Evolutionary conservation across 495 filamentous ascomycete species (phyloP).

Genomic region (Emericellopsis terricola): DNA sequence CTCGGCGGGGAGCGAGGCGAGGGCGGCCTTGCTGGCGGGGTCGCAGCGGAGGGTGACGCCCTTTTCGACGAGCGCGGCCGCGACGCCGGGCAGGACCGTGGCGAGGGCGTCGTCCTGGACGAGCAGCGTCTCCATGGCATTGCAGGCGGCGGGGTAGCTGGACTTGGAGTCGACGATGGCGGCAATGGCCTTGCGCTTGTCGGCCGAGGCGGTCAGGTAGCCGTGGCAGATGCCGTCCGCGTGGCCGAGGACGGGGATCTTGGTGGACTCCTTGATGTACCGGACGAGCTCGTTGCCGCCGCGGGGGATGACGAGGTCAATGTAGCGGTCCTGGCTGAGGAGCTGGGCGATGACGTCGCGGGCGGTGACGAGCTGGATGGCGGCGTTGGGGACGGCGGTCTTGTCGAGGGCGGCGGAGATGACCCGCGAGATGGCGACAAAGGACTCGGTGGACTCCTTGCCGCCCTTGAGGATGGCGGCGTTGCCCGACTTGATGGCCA

Average conservation of each 20-base stretch:
- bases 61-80: constrained; percentile 48
- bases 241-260: constrained; percentile 91
- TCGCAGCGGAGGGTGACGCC: constrained; percentile 83
- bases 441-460: constrained; percentile 88
- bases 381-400: constrained; percentile 66
- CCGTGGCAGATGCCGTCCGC: constrained; percentile 87
- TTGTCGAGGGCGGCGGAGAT: constrained; percentile 62
- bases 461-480: constrained; percentile 91
- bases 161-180: constrained; percentile 86
- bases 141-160: constrained; percentile 92
- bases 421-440: constrained; percentile 68
- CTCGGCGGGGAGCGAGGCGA: constrained; percentile 21
- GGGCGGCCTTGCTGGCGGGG: constrained; percentile 36
- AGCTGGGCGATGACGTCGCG: constrained; percentile 76
- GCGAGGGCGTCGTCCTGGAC: constrained; percentile 56
- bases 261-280: constrained; percentile 74
- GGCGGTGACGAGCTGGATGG: constrained; percentile 84
- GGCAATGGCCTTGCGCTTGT: constrained; percentile 48
- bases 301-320: constrained; percentile 89
- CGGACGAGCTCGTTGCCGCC: constrained; percentile 87
- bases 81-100: constrained; percentile 53
- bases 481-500: constrained; percentile 95
- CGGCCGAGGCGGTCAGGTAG: constrained; percentile 70
- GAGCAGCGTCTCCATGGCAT: constrained; percentile 75
- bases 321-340: constrained; percentile 62